Base-by-base conservation (phyloP, 2,329 filamentous ascomycete genomes). In the Anthostomella pinea region DNA sequence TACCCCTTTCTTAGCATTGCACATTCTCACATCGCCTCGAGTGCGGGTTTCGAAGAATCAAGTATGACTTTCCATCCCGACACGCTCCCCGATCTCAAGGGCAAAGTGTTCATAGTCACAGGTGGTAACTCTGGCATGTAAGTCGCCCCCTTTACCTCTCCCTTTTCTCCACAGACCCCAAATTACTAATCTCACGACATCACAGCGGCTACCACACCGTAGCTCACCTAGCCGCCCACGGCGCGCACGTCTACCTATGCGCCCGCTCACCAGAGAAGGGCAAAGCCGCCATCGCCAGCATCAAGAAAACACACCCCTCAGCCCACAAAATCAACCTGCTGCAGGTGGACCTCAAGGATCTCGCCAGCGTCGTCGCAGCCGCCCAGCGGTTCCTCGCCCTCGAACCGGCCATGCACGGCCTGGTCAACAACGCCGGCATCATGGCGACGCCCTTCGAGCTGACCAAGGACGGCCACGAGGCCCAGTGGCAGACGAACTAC, bases 81-180 rank as follows among this genome's bases (percentile, higher is more conserved):
- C 21, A 56, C 53, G 33, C 61, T 72, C n/a, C 67, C 67, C 7
- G 50, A 64, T 39, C 65, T 72, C 30, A 45, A 48, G 18, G 67
- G 63, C 16, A 67, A 64, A 50, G 60, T 69, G 10, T 69, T 58
- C 37, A 56, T 70, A 30, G 65, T 70, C 41, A 71, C 68, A 10
- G 67, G 67, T 25, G 66, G 66, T 0, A 69, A 69, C 38, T 59
- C 66, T 8, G 68, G 67, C 49, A 67, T 69, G 65, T 67, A 50
- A 49, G 62, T 59, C 35, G 46, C n/a, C 30, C 35, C n/a, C n/a
- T n/a, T n/a, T n/a, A n/a, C n/a, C 22, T 41, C 33, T 44, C 14
- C 20, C 30, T 8, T 39, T 34, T 37, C 25, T 24, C 13, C 27
- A 33, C 11, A 14, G 43, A 36, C 16, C 3, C 29, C 25, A 8